Evolutionary conservation across 495 filamentous ascomycete species (phyloP).

Genomic region (Xylaria telfairii): DNA sequence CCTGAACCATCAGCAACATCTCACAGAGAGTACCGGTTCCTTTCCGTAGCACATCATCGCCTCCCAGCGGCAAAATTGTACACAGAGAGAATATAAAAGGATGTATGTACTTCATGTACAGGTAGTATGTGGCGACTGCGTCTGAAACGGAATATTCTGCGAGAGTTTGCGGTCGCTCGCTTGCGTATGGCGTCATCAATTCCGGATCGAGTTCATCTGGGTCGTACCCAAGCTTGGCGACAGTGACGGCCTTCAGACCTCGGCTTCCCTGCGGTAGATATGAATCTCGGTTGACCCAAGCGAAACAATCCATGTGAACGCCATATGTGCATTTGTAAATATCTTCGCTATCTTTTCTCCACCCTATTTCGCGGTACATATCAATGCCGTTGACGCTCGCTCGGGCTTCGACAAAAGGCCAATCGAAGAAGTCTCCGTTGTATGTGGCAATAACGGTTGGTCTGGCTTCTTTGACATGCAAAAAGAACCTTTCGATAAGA

Average conservation of each 20-base stretch:
- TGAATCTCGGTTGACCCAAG: constrained; percentile 98
- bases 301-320: constrained; percentile 98
- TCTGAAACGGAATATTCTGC: constrained; percentile 99
- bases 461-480: constrained; percentile 91
- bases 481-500: constrained; percentile 89
- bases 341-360: constrained; percentile 92
- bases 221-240: constrained; percentile 97
- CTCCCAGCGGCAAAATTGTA: constrained; percentile 91
- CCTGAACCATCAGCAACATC: constrained; percentile 99
- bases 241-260: constrained; percentile 96
- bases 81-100: constrained; percentile 99
- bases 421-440: constrained; percentile 99
- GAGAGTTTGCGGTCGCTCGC: constrained; percentile 88
- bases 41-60: constrained; percentile 91
- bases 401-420: constrained; percentile 95
- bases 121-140: constrained; percentile 97
- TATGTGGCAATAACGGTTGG: constrained; percentile 98
- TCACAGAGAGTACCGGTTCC: constrained; percentile 98
- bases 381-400: constrained; percentile 95
- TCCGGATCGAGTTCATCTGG: constrained; percentile 98
- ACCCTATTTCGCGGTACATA: constrained; percentile 98
- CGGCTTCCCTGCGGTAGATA: constrained; percentile 97
- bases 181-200: constrained; percentile 94
- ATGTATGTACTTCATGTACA: constrained; percentile 99
- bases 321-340: constrained; percentile 94